Evolutionary conservation across 768 basidiomycete species (phyloP).

Genomic region (Mrakia hoshinonis): DNA sequence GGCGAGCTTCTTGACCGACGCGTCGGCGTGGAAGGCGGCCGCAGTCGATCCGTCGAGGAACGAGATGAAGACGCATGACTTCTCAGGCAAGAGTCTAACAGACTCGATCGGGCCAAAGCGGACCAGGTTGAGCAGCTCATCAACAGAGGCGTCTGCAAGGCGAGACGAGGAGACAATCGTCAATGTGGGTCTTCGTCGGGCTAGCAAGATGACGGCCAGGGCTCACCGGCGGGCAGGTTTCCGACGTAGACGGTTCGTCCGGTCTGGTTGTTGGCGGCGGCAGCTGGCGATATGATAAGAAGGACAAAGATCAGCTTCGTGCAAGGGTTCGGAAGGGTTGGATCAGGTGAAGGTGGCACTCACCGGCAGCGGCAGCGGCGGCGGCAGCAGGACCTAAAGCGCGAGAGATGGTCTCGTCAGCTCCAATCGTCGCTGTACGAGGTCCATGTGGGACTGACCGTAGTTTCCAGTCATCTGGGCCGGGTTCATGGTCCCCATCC

Average conservation of each 20-base stretch:
- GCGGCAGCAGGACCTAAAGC: conserved; percentile 60
- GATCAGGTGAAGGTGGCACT: neutral
- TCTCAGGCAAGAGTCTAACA: conserved; percentile 89
- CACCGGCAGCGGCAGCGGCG: conserved; percentile 45
- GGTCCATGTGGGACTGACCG: conserved; percentile 37
- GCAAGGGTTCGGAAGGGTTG: neutral
- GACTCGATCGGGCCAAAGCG: conserved; percentile 95
- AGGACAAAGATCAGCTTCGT: neutral
- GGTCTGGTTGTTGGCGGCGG: conserved; percentile 51
- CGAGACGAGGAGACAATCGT: neutral
- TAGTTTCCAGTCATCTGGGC: conserved; percentile 57
- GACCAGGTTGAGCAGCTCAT: conserved; percentile 93
- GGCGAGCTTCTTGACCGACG: conserved; percentile 82
- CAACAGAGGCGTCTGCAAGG: conserved; percentile 71
- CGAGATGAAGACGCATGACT: conserved; percentile 94
- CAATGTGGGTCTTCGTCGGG: neutral
- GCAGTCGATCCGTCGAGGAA: conserved; percentile 91
- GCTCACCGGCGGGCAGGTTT: conserved; percentile 65
- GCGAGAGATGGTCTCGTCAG: neutral
- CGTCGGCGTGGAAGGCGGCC: conserved; percentile 94
- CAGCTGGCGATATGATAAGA: conserved; percentile 54
- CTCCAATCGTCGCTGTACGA: neutral
- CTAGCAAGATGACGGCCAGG: too few relatives aligned
- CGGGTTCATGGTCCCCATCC: conserved; percentile 31
- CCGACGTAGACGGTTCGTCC: conserved; percentile 95